Evolutionary conservation across 305 asterid genomes (phyloP).

Genomic region (Fraxinus nigra): DNA sequence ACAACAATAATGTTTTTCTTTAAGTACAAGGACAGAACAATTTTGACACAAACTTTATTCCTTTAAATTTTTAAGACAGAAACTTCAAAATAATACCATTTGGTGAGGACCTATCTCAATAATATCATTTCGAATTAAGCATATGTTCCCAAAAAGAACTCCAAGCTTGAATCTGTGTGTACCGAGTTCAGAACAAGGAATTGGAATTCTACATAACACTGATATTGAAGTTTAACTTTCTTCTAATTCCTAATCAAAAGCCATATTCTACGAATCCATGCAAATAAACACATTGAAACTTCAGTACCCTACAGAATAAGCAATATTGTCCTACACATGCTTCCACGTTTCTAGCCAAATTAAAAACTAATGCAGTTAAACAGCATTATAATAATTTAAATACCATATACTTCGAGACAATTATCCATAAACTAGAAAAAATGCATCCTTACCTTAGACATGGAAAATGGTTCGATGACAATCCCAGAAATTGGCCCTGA

Average conservation of each 20-base stretch:
- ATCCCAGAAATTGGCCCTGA: slow-evolving; percentile 74
- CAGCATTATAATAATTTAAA: background rate
- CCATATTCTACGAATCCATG: background rate
- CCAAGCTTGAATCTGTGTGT: background rate
- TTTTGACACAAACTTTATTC: background rate
- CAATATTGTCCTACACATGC: background rate
- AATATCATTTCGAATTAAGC: background rate
- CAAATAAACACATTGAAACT: background rate
- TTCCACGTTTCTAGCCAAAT: background rate
- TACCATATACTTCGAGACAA: background rate
- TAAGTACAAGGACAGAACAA: background rate
- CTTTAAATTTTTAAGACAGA: background rate
- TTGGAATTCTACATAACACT: background rate
- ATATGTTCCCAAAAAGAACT: background rate
- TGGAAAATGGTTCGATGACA: slow-evolving; percentile 51
- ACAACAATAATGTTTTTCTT: background rate
- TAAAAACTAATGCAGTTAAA: background rate
- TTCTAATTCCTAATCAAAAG: background rate
- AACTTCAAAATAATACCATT: background rate
- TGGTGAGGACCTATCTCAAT: background rate
- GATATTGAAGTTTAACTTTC: background rate
- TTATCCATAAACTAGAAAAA: background rate
- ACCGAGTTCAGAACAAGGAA: background rate
- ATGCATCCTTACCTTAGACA: slow-evolving; percentile 52
- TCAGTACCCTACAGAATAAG: background rate